Base-by-base conservation (phyloP, 192 early-diverging fungal genomes). In the Lunasporangiospora selenospora region DNA sequence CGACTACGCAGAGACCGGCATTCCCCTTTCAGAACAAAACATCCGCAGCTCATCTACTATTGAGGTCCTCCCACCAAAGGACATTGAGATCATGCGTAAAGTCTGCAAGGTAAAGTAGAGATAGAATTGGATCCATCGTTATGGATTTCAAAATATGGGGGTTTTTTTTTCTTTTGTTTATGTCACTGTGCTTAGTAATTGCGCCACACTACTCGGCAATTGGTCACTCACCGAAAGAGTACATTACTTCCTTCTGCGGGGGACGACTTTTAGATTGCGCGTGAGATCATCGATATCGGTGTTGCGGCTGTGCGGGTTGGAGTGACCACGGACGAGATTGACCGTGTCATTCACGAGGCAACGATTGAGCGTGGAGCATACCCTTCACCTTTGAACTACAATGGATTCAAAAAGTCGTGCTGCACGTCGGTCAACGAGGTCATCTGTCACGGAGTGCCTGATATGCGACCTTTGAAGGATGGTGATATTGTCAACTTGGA, bases 401-500 rank as follows among this genome's bases (percentile, higher is more conserved):
- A 92, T 76, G 73, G 86, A 33, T 99, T 97, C 77, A 96, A 96
- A 15, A 98, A 98, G 79, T 96, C 95, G 36, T 87, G 89, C 73
- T 99, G 98, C 82, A 96, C 90, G 56, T 86, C 80, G 54, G 75
- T 80, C 29, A 62, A 78, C 24, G 51, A 76, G 42, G 95, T 97
- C 19, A 94, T 99, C 58, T 99, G 98, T 76, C 98, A 99, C 64
- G 96, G 95, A 45, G 95, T 99, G 51, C 98, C 98, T 15, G 98
- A 99, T 82, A 85, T 88, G 58, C 95, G 96, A 62, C 85, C 87
- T 38, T 80, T 99, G 12, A 80, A 90, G 70, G 95, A 99, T 60
- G 98, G 98, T 33, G 98, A 99, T 76, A 95, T 99, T 58, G 53
- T 95, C 62, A 99, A 99, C 76, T 75, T 99, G 43, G 98, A 99